These are phyloP conservation scores for Dipteronia sinensis DNA, from an alignment of 345 rosid genomes.

Conservation along the genomic window DNA sequence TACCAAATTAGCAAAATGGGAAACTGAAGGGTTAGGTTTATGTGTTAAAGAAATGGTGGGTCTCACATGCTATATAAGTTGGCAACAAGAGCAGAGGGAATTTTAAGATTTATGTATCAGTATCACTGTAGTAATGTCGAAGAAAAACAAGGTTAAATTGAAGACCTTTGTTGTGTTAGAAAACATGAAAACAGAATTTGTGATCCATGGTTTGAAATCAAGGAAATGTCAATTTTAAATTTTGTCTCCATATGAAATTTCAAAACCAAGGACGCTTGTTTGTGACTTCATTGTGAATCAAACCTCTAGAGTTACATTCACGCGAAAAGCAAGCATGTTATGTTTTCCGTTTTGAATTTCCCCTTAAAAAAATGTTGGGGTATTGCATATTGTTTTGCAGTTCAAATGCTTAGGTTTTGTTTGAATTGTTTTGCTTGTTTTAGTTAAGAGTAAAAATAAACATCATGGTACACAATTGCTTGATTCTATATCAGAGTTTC, in stretches of 20 bases:
- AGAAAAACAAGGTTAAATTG: neutral
- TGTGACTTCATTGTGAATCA: neutral
- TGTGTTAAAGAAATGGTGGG: too few relatives aligned
- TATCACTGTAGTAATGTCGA: neutral
- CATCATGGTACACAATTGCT: neutral
- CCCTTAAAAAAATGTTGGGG: too few relatives aligned
- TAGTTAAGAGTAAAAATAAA: neutral
- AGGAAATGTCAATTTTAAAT: neutral
- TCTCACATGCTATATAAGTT: too few relatives aligned
- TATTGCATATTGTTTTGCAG: neutral
- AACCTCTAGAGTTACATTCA: neutral
- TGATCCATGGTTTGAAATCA: neutral
- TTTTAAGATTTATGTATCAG: neutral
- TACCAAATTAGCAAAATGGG: too few relatives aligned
- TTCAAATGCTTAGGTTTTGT: neutral
- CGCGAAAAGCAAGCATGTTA: neutral
- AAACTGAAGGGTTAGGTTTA: too few relatives aligned
- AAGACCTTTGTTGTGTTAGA: neutral
- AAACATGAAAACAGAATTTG: neutral
- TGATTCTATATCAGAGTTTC: neutral
- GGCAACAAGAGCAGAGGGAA: neutral
- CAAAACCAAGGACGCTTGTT: too few relatives aligned
- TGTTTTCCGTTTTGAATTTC: neutral
- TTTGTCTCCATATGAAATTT: too few relatives aligned
- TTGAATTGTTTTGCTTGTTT: conserved; percentile 4